A percentile compares a stretch with the other conserved stretches of the same genome.
Evolutionary conservation across 345 rosid species (phyloP).

Genomic region (Laguncularia racemosa): DNA sequence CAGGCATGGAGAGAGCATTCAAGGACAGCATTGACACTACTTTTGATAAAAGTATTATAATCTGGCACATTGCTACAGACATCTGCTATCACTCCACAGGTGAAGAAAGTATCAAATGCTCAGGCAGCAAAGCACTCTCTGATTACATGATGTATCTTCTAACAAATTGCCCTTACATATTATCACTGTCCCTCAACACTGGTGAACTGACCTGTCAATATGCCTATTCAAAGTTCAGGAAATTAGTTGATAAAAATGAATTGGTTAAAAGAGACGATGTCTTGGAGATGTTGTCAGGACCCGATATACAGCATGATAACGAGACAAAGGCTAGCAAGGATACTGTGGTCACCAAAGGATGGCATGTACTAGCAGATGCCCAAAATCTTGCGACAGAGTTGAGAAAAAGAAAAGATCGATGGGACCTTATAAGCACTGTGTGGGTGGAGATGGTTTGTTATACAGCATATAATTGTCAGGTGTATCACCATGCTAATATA

Average conservation of each 20-base stretch:
- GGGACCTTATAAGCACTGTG: slow-evolving; percentile 9
- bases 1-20: slow-evolving; percentile 7
- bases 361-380: not conserved
- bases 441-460: slow-evolving; percentile 16
- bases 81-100: not conserved
- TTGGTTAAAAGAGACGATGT: too few relatives aligned
- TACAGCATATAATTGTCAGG: slow-evolving; percentile 7
- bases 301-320: too few relatives aligned
- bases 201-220: not conserved
- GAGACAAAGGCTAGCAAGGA: not conserved
- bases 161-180: not conserved
- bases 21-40: too few relatives aligned
- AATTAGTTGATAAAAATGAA: not conserved
- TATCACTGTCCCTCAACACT: slow-evolving; percentile 4
- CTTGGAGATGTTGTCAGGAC: too few relatives aligned
- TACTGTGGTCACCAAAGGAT: not conserved
- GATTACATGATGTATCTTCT: slow-evolving; percentile 15
- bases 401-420: not conserved
- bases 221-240: not conserved
- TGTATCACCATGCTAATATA: slow-evolving; percentile 8
- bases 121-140: slow-evolving; percentile 6
- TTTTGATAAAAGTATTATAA: slow-evolving; percentile 3
- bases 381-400: not conserved
- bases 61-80: slow-evolving; percentile 11
- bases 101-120: not conserved